Conservation (phyloP, 202 grass and related monocot genomes). For the Saccharum hybrid region DNA sequence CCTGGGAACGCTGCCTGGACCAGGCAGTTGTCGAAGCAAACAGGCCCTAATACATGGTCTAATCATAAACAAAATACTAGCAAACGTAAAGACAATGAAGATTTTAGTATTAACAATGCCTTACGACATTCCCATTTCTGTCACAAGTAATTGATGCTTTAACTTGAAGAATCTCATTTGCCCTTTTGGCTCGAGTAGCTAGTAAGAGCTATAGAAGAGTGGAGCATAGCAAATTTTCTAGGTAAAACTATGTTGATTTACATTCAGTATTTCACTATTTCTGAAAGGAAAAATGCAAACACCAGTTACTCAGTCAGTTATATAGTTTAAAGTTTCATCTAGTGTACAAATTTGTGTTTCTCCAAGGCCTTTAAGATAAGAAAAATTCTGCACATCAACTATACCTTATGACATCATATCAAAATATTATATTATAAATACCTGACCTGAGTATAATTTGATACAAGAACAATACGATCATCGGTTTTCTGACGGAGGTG, state of each 20-base stretch:
- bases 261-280: slow-evolving; percentile 18
- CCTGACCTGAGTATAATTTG: slow-evolving; percentile 96
- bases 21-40: not conserved
- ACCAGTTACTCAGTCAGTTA: not conserved
- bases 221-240: slow-evolving; percentile 23
- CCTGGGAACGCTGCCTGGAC: too few relatives aligned
- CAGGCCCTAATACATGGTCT: slow-evolving; percentile 8
- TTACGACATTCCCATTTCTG: slow-evolving; percentile 15
- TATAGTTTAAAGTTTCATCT: slow-evolving; percentile 3
- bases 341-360: slow-evolving; percentile 20
- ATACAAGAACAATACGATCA: slow-evolving; percentile 97
- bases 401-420: slow-evolving; percentile 11
- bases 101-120: slow-evolving; percentile 18
- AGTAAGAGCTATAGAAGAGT: slow-evolving; percentile 18
- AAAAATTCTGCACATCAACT: not conserved
- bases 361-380: slow-evolving; percentile 27
- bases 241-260: slow-evolving; percentile 5
- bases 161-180: slow-evolving; percentile 16
- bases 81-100: slow-evolving; percentile 7
- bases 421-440: slow-evolving; percentile 31
- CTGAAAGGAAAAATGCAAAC: not conserved
- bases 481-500: slow-evolving; percentile 86
- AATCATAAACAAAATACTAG: slow-evolving; percentile 24
- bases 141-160: slow-evolving; percentile 25
- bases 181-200: slow-evolving; percentile 35